Conservation (phyloP, 2,329 filamentous ascomycete species). For the Penicillium palitans region DNA sequence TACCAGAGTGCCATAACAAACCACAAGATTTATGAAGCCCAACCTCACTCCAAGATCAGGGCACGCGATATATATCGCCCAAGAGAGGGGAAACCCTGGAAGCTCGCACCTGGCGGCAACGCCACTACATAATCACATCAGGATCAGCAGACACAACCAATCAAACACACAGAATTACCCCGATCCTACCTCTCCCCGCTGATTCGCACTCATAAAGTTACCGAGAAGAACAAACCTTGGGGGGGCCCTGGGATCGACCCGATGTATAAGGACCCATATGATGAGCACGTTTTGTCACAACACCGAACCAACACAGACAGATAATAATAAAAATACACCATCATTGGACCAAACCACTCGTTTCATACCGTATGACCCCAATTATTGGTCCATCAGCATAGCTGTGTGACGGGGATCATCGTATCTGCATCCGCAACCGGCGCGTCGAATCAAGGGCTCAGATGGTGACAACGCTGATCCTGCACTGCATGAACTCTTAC, state of each 20-base stretch:
- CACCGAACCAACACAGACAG: background rate
- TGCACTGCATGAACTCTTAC: background rate
- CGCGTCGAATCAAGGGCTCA: constrained; percentile 16
- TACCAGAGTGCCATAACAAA: background rate
- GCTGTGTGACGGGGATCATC: background rate
- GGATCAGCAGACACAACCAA: constrained; percentile 10
- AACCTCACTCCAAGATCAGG: background rate
- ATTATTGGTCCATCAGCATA: constrained; percentile 2
- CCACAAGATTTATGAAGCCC: background rate
- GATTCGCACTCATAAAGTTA: background rate
- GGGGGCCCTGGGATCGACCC: background rate
- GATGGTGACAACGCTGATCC: constrained; percentile 10
- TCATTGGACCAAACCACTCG: background rate
- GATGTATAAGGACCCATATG: background rate
- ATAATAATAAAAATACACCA: background rate
- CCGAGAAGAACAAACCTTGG: background rate
- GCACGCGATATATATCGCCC: background rate
- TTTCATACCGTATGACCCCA: background rate
- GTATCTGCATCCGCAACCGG: constrained; percentile 1
- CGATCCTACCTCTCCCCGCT: background rate
- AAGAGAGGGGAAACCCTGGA: constrained; percentile 11
- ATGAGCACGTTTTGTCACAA: background rate
- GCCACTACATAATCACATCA: constrained; percentile 4
- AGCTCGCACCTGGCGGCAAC: background rate
- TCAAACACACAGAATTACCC: background rate